These are phyloP conservation scores for Sarocladium brachiariae DNA, from an alignment of 2,329 filamentous ascomycete species.

Conservation along the genomic window DNA sequence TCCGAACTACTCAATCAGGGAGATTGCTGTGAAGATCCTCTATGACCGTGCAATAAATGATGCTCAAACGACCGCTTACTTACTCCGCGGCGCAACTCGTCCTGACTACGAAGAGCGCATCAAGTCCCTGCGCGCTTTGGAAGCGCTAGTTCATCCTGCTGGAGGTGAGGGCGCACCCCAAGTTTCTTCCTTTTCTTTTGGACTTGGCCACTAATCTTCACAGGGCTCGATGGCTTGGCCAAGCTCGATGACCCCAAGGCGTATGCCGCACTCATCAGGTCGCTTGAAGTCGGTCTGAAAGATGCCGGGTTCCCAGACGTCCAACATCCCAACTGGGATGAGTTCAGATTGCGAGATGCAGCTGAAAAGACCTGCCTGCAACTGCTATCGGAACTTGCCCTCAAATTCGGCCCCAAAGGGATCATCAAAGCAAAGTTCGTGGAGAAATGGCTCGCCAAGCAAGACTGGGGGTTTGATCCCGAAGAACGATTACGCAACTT, in stretches of 20 bases:
- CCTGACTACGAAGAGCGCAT: constrained; percentile 54
- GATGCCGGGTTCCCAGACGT: constrained; percentile 45
- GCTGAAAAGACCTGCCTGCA: constrained; percentile 54
- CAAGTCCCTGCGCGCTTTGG: constrained; percentile 46
- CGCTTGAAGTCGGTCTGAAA: constrained; percentile 47
- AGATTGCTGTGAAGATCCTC: constrained; percentile 56
- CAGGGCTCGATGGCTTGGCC: constrained; percentile 31
- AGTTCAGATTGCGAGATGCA: constrained; percentile 56
- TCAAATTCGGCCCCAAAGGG: constrained; percentile 48
- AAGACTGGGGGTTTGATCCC: constrained; percentile 56
- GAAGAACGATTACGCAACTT: constrained; percentile 50
- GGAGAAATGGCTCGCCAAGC: constrained; percentile 66
- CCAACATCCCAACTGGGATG: constrained; percentile 52
- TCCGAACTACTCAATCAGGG: constrained; percentile 65
- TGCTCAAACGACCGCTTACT: constrained; percentile 36
- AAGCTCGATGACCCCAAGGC: constrained; percentile 43
- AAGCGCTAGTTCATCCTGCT: constrained; percentile 42
- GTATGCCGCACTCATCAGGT: constrained; percentile 53
- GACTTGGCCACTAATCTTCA: background rate
- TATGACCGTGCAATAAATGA: constrained; percentile 55
- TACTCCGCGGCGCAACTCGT: constrained; percentile 53
- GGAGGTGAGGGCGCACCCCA: constrained; percentile 19
- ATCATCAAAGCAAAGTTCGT: constrained; percentile 60
- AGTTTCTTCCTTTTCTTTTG: constrained; percentile 10
- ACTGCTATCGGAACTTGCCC: constrained; percentile 52